Evolutionary conservation across 345 rosid genomes (phyloP), one percentile per base, ranked within the genome.

Genomic region (Salix udensis): DNA sequence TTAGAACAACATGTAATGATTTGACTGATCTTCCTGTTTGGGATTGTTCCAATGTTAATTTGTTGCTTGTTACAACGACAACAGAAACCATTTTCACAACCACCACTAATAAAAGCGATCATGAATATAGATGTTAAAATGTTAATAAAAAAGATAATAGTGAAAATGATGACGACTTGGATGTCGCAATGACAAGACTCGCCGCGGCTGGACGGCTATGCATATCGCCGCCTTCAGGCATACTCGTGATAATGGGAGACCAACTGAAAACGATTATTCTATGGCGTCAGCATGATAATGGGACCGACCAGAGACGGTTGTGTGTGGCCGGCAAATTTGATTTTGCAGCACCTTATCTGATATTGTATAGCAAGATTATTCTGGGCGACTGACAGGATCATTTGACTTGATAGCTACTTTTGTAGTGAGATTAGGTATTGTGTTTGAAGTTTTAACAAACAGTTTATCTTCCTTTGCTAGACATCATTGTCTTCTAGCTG

Each of bases 371-470:
- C 0, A 70, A 24, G 48, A 67, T 79, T 74, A 71, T 78, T 48
- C 37, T 26, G 28, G 37, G 24, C 61, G 7, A 30, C 68, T 77
- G 55, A 36, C 62, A 44, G n/a, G 15, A 80, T 40, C 55, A 69
- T 76, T 72, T 73, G 77, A 78, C 74, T 34, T 74, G 10, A 58
- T 12, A 16, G 36, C 66, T 15, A 70, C 30, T 28, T 24, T 62
- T 5, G n/a, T 44, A 65, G 44, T n/a, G 5, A 52, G 40, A 67
- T 77, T 70, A 65, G 78, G 79, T 76, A 52, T 42, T 40, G 37
- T 48, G 79, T 77, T 42, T 76, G 85, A 82, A 84, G 80, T 68
- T 76, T 76, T 77, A 82, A 82, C 83, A 34, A 84, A 74, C 82
- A 34, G 18, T 48, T 62, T 18, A 14, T 21, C 16, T 68, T 65